A percentile compares a stretch with the other conserved stretches of the same genome.
Evolutionary conservation across 2,329 filamentous ascomycete species (phyloP).

Genomic region (Lasiodiplodia citricola): DNA sequence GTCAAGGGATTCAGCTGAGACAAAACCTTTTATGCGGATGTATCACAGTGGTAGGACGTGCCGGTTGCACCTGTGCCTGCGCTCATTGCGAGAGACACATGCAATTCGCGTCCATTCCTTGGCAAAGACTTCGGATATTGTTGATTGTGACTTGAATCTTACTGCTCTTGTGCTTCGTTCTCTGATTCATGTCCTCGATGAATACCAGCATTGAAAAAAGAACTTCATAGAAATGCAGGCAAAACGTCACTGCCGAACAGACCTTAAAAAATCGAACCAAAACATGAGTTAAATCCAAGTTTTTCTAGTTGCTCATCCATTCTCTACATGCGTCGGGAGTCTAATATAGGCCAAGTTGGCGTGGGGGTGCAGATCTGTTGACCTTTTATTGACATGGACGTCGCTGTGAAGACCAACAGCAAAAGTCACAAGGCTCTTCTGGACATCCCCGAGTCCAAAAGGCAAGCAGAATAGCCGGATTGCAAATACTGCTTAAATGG

Average conservation of each 20-base stretch:
- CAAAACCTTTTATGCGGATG: not conserved
- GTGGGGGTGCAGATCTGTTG: not conserved
- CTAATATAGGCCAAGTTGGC: not conserved
- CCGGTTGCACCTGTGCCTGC: not conserved
- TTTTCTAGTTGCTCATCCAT: not conserved
- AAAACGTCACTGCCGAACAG: not conserved
- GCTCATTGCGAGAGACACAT: not conserved
- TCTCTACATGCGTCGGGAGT: not conserved
- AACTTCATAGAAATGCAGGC: not conserved
- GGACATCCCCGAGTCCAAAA: too few species aligned
- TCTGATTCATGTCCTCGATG: not conserved
- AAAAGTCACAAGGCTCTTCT: too few species aligned
- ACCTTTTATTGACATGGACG: not conserved
- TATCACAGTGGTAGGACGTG: not conserved
- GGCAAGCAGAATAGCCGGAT: too few species aligned
- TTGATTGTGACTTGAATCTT: not conserved
- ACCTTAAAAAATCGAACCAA: not conserved
- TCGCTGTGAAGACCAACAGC: not conserved
- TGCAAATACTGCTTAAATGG: too few species aligned
- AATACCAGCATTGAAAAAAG: not conserved
- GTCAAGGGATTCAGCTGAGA: not conserved
- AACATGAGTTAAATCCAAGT: not conserved
- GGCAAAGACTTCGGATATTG: not conserved
- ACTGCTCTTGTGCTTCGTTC: not conserved
- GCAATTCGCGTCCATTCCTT: not conserved